Percentiles rank a stretch among this genome's conserved stretches.
Conservation (phyloP, 2,329 filamentous ascomycete genomes). For the Paraconiothyrium sp. region DNA sequence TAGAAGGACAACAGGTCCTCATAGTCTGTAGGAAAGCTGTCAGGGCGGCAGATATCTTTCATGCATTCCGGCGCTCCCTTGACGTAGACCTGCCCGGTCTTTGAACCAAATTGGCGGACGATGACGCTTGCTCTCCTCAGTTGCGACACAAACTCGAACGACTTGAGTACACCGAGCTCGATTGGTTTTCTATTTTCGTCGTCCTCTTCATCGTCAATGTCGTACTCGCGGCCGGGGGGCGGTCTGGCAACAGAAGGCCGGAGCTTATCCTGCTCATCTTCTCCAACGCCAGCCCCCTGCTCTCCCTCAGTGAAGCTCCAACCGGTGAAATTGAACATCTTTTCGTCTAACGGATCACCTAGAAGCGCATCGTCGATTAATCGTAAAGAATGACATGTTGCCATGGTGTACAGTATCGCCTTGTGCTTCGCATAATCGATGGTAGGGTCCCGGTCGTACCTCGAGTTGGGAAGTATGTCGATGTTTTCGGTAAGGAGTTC, state of each 20-base stretch:
- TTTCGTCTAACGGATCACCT: slow-evolving; percentile 92
- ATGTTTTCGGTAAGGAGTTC: slow-evolving; percentile 76
- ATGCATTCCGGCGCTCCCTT: slow-evolving; percentile 98
- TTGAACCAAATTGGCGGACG: slow-evolving; percentile 85
- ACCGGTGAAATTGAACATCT: slow-evolving; percentile 97
- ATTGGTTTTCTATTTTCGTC: slow-evolving; percentile 64
- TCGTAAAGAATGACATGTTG: slow-evolving; percentile 92
- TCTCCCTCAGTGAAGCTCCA: slow-evolving; percentile 94
- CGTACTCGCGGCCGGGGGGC: slow-evolving; percentile 69
- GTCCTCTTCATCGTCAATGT: slow-evolving; percentile 61
- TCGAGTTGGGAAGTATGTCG: slow-evolving; percentile 65
- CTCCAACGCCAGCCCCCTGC: slow-evolving; percentile 69
- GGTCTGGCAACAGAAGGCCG: slow-evolving; percentile 90
- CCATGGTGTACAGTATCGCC: slow-evolving; percentile 91
- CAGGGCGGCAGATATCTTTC: slow-evolving; percentile 86
- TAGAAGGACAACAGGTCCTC: slow-evolving; percentile 90
- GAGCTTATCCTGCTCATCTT: slow-evolving; percentile 81
- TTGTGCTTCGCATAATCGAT: slow-evolving; percentile 69
- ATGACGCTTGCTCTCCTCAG: slow-evolving; percentile 92
- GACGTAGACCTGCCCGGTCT: slow-evolving; percentile 87
- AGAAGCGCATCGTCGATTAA: slow-evolving; percentile 88
- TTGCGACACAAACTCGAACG: slow-evolving; percentile 95
- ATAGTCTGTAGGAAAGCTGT: slow-evolving; percentile 87
- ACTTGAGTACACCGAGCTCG: slow-evolving; percentile 89
- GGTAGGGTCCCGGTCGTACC: slow-evolving; percentile 67